Evolutionary conservation across 371 early-diverging fungal species (phyloP), one percentile per base, ranked within the genome.

Genomic region (Fennellomyces sp.): DNA sequence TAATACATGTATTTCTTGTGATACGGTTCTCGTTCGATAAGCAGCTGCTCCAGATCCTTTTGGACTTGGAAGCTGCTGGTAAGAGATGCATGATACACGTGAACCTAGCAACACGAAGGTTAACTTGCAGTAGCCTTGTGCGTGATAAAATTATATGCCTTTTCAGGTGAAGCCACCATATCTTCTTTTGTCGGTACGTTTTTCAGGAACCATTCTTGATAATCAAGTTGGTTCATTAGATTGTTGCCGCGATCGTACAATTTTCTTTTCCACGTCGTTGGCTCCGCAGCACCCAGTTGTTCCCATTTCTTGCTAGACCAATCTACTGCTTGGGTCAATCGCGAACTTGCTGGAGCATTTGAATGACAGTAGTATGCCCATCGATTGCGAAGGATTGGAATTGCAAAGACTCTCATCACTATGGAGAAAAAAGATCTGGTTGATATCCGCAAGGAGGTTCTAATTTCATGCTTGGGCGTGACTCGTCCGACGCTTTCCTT

Each of bases 181-280:
- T 84, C 84, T 55, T 80, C 80, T 39, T 79, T 79, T 12, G 69
- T 60, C 3, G 92, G 92, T 2, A 94, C 77, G 33, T 80, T 84
- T 63, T 91, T 94, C 56, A 94, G 72, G 65, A 92, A 92, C 67
- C 84, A 89, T 69, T 94, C 94, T 42, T 85, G 84, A 60, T 90
- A 85, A 64, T 89, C 88, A 35, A 90, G 70, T 57, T 79, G 83
- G 69, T 92, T 90, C 76, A 92, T 83, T 47, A 94, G 66, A 21
- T 72, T 66, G 31, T 81, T 80, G 21, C 94, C 94, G 19, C 73
- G 74, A 15, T 70, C 57, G 62, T 88, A 85, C 12, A 91, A 65
- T 42, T 84, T 81, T 23, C 75, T 72, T 47, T 88, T 85, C 86
- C 88, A 84, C 45, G 78, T 71, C 8, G 70, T 72, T 7, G 73